Evolutionary conservation across 2,329 filamentous ascomycete species (phyloP).

Genomic region (Botrytis paeoniae): DNA sequence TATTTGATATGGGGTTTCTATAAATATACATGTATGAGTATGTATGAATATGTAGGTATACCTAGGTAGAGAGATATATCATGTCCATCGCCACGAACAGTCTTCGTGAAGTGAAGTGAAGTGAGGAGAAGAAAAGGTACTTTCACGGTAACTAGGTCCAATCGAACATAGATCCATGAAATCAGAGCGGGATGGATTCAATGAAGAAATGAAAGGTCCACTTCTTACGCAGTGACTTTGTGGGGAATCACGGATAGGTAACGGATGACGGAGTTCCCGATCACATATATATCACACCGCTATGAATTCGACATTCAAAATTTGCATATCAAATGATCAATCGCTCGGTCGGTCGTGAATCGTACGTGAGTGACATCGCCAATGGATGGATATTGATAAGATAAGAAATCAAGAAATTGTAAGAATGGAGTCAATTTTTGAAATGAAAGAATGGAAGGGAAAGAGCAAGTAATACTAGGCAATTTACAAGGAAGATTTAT

Average conservation of each 20-base stretch:
- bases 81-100: not conserved
- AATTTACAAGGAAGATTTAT: not conserved
- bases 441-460: not conserved
- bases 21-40: no score
- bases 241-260: not conserved
- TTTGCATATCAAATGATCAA: conserved; percentile 2
- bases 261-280: not conserved
- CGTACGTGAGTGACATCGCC: no score
- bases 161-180: not conserved
- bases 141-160: not conserved
- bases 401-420: not conserved
- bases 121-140: not conserved
- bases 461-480: not conserved
- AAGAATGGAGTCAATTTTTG: no score
- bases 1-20: not conserved
- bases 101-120: not conserved
- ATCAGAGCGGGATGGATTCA: not conserved
- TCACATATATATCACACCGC: conserved; percentile 4
- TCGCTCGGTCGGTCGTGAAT: not conserved
- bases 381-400: not conserved
- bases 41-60: not conserved
- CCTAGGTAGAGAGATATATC: not conserved
- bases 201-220: not conserved
- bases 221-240: not conserved
- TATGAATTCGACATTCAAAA: not conserved